phyloP scores from a whole-genome alignment of 2,329 filamentous ascomycete species.

The Parastagonospora avenae region DNA sequence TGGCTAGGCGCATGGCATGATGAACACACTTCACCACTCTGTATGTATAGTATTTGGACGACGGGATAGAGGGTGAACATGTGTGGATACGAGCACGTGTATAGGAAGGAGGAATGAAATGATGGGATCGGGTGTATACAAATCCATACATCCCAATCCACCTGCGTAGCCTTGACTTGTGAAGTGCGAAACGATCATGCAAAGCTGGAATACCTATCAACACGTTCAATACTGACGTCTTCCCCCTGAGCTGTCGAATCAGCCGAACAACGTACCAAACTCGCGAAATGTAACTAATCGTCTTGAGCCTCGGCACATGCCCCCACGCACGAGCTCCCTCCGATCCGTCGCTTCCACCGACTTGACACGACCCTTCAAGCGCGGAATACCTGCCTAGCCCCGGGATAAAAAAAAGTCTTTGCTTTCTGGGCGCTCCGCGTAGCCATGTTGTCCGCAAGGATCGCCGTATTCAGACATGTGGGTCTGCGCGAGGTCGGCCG shows the following conservation, averaged over 20 bases:
- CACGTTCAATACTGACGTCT: neutral
- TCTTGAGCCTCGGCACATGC: constrained; percentile 1
- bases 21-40: constrained; percentile 34
- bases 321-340: constrained; percentile 18
- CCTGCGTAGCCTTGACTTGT: neutral
- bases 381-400: constrained; percentile 9
- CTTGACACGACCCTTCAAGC: constrained; percentile 19
- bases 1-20: constrained; percentile 19
- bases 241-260: neutral
- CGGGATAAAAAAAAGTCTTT: constrained; percentile 9
- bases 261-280: constrained; percentile 1
- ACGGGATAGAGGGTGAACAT: constrained; percentile 4
- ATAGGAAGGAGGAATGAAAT: constrained; percentile 3
- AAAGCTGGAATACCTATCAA: neutral
- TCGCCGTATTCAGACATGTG: constrained; percentile 34
- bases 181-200: neutral
- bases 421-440: constrained; percentile 16
- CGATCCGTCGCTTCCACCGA: constrained; percentile 5
- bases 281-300: neutral
- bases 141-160: neutral
- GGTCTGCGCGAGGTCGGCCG: constrained; percentile 33
- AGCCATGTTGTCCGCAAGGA: constrained; percentile 32
- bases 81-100: constrained; percentile 7
- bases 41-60: constrained; percentile 29
- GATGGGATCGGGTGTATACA: neutral